Evolutionary conservation across 257 asterid genomes (phyloP), one percentile per base, ranked within the genome.

Genomic region (Gentiana straminea): DNA sequence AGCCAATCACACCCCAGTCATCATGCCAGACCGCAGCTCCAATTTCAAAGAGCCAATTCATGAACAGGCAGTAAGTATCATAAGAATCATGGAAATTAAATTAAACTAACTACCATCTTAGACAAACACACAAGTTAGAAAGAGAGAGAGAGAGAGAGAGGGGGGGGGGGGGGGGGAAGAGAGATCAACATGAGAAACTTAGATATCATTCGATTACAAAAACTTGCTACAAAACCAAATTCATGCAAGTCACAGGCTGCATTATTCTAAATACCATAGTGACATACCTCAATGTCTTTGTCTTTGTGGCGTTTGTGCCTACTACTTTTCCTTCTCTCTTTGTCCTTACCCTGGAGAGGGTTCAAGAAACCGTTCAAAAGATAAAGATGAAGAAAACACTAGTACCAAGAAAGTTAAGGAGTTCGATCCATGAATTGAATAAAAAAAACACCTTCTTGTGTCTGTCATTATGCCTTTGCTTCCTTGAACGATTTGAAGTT

Each of bases 1-100:
- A 75, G 70, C 76, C 82, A 79, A 84, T 66, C 73, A 79, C 69
- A 67, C 73, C 65, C 80, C 80, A 68, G 73, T 72, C 81, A 73
- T 49, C 86, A 86, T 76, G 81, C 72, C 94, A 63, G 88, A 75
- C 87, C 82, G 79, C 98, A 84, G 98, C 98, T 91, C 97, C 88
- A 87, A 91, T 81, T 87, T 84, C 79, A 57, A 75, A 83, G 98
- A 87, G 96, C 98, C 98, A 82, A 75, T 64, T 59, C 68, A 82
- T 61, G 65, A 64, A 80, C 36, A 79, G 93, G 87, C 80, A 77
- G 77, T 78, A 77, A 78, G 79, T 68, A 87, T 73, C 63, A 78
- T 87, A 66, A 91, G 95, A 51, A 74, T 63, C 77, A 62, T 63
- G 57, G 63, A 62, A 24, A 38, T 6, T 59, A 43, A 41, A 3